A percentile compares a stretch with the other conserved stretches of the same genome.
Conservation (phyloP, 2,329 filamentous ascomycete species). For the Xylariaceae sp. region DNA sequence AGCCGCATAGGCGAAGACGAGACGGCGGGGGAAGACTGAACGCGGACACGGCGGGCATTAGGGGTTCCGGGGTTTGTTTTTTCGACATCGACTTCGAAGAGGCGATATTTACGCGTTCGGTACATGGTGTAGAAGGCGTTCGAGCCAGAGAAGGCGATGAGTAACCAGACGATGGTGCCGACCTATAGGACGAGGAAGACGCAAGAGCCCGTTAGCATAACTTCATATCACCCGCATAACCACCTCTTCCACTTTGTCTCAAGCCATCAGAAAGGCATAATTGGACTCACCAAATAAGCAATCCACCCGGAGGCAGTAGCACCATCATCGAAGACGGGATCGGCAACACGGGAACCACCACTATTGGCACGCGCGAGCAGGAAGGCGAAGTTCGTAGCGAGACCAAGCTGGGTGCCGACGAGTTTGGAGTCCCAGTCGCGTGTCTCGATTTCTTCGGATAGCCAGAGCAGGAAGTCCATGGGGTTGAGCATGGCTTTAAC, state of each 20-base stretch:
- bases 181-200: too few species aligned
- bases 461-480: slow-evolving; percentile 83
- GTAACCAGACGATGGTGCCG: slow-evolving; percentile 64
- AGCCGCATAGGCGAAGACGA: slow-evolving; percentile 78
- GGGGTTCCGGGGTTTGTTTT: slow-evolving; percentile 70
- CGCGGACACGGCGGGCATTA: slow-evolving; percentile 81
- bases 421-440: slow-evolving; percentile 83
- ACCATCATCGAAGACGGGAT: slow-evolving; percentile 83
- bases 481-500: slow-evolving; percentile 78
- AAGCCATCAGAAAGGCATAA: not conserved
- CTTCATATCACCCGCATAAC: not conserved
- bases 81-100: slow-evolving; percentile 86
- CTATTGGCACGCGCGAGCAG: slow-evolving; percentile 79
- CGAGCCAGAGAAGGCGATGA: slow-evolving; percentile 61
- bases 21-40: slow-evolving; percentile 75
- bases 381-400: slow-evolving; percentile 74
- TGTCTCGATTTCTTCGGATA: slow-evolving; percentile 89
- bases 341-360: slow-evolving; percentile 49
- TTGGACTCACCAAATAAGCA: slow-evolving; percentile 46
- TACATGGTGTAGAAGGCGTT: slow-evolving; percentile 82
- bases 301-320: slow-evolving; percentile 59
- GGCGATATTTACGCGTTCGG: slow-evolving; percentile 78
- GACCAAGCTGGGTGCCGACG: slow-evolving; percentile 70
- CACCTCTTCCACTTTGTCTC: not conserved
- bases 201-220: slow-evolving; percentile 14